Conservation (phyloP, 78 protist genomes). For the Acrasis kona region DNA sequence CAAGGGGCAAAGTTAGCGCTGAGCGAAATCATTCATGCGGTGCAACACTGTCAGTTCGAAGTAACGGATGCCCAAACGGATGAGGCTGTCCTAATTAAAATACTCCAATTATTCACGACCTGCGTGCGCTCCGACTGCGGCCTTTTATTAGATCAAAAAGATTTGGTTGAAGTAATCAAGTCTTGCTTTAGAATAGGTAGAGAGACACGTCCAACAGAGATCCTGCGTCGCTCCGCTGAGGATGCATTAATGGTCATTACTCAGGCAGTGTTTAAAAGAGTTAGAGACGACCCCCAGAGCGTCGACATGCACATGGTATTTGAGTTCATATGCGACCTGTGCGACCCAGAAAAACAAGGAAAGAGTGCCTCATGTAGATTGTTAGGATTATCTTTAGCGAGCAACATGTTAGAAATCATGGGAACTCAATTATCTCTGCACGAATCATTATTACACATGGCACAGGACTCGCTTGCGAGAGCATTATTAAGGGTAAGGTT, state of each 20-base stretch:
- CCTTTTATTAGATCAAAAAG: neutral
- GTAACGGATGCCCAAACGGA: constrained; percentile 76
- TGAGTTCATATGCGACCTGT: neutral
- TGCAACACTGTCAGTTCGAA: constrained; percentile 75
- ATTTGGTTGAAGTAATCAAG: neutral
- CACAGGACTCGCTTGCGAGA: neutral
- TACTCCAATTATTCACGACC: constrained; percentile 43
- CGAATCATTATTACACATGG: neutral
- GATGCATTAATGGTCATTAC: neutral
- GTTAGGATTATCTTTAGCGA: neutral
- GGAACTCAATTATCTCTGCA: neutral
- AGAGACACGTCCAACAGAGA: neutral
- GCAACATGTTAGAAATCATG: neutral
- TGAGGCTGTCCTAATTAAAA: constrained; percentile 78
- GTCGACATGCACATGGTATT: neutral
- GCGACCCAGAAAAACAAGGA: neutral
- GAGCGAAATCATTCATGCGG: constrained; percentile 47
- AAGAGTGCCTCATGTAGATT: neutral
- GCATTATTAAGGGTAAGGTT: neutral
- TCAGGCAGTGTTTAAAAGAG: neutral
- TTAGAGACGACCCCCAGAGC: neutral
- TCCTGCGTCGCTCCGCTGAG: neutral
- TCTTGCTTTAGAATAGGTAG: neutral
- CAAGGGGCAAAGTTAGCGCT: constrained; percentile 2
- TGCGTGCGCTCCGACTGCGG: neutral